A percentile compares a stretch with the other conserved stretches of the same genome.
phyloP scores from a whole-genome alignment of 176 grass and related monocot genomes.

The Bolboschoenus planiculmis region DNA sequence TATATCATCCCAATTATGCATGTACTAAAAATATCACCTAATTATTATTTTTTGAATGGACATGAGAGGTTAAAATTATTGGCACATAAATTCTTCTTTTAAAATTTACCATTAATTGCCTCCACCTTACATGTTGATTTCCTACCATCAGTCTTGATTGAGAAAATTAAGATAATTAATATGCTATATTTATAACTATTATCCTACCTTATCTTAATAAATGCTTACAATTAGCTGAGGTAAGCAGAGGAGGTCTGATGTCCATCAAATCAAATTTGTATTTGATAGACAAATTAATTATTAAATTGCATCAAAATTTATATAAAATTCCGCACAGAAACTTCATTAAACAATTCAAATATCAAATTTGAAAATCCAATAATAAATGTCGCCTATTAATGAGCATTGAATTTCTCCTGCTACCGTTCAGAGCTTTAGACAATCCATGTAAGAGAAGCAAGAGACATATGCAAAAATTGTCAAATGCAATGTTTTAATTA shows the following conservation, averaged over 20 bases:
- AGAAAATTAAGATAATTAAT: neutral
- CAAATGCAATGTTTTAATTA: neutral
- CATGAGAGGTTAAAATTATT: neutral
- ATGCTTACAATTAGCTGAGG: neutral
- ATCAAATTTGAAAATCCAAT: too few species aligned
- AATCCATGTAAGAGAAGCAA: neutral
- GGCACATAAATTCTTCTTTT: neutral
- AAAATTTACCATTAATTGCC: neutral
- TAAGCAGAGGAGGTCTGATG: too few species aligned
- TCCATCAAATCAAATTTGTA: too few species aligned
- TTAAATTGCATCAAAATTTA: too few species aligned
- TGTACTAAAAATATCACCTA: neutral
- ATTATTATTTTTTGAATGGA: neutral
- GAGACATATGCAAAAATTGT: neutral
- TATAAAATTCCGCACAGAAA: too few species aligned
- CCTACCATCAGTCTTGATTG: neutral
- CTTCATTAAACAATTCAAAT: too few species aligned
- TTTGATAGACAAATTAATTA: too few species aligned
- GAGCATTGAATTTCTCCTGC: too few species aligned
- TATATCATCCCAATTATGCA: neutral
- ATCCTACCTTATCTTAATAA: neutral
- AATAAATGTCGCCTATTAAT: too few species aligned
- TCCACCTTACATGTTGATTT: neutral
- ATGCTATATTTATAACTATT: neutral
- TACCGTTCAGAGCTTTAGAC: too few species aligned